Percentiles rank a stretch among this genome's conserved stretches.
Evolutionary conservation across 2,329 filamentous ascomycete genomes (phyloP).

Genomic region (Pseudopithomyces chartarum): DNA sequence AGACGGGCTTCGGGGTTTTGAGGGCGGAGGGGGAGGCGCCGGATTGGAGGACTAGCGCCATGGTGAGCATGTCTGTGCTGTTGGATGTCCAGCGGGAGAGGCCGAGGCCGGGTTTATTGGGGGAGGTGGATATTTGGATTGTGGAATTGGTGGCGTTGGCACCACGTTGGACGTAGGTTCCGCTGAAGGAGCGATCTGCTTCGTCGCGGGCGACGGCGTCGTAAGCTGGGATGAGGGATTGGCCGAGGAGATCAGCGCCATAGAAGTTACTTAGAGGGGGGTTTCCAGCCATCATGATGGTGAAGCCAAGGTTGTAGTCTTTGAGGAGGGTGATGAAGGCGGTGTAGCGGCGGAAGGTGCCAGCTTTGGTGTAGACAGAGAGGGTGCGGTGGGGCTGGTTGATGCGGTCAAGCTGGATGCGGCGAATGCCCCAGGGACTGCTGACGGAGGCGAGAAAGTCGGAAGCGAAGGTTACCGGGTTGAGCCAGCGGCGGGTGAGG

Average conservation of each 20-base stretch:
- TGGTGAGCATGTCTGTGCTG: constrained; percentile 23
- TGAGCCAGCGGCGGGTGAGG: constrained; percentile 28
- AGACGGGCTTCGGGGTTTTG: constrained; percentile 19
- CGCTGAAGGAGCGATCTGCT: constrained; percentile 16
- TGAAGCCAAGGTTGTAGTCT: constrained; percentile 22
- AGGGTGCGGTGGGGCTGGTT: constrained; percentile 17
- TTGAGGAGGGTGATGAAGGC: constrained; percentile 17
- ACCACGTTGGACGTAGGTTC: constrained; percentile 12
- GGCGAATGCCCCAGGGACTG: constrained; percentile 29
- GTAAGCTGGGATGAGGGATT: constrained; percentile 18
- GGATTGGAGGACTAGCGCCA: constrained; percentile 17
- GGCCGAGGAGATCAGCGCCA: constrained; percentile 17
- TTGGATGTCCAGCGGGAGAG: constrained; percentile 20
- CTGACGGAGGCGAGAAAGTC: constrained; percentile 20
- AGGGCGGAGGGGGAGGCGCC: constrained; percentile 8
- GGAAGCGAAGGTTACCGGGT: constrained; percentile 24
- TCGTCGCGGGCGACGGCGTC: constrained; percentile 20
- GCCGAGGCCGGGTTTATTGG: constrained; percentile 18
- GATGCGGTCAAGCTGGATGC: constrained; percentile 19
- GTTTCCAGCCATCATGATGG: constrained; percentile 20
- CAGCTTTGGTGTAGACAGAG: constrained; percentile 20
- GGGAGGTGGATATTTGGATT: constrained; percentile 13
- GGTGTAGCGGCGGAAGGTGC: constrained; percentile 18
- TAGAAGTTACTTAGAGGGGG: constrained; percentile 15
- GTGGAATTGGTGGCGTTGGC: constrained; percentile 7